Conservation (phyloP, 495 filamentous ascomycete species). For the Penicillium simplicissimum region DNA sequence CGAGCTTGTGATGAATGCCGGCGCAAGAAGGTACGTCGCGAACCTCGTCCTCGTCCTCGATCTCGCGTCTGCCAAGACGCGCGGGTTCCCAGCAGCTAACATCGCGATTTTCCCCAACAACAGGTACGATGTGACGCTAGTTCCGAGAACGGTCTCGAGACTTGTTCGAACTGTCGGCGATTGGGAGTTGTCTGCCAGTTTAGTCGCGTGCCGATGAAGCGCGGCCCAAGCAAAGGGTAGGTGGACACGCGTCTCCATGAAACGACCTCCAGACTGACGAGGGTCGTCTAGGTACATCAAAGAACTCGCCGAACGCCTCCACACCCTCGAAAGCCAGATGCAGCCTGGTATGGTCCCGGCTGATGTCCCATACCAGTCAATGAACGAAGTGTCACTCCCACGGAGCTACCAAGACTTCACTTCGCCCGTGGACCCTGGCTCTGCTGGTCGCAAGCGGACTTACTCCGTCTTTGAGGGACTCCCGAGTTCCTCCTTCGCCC, state of each 20-base stretch:
- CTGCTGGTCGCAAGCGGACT: conserved; percentile 54
- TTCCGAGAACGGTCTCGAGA: conserved; percentile 73
- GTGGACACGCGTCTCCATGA: conserved; percentile 18
- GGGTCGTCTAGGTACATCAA: conserved; percentile 76
- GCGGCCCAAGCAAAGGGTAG: conserved; percentile 93
- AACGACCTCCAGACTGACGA: conserved; percentile 24
- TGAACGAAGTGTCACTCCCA: conserved; percentile 49
- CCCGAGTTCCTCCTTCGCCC: conserved; percentile 47
- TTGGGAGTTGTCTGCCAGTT: conserved; percentile 79
- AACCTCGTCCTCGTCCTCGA: conserved; percentile 3
- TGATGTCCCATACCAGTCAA: conserved; percentile 47
- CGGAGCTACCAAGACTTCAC: conserved; percentile 51
- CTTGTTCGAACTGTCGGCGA: conserved; percentile 84
- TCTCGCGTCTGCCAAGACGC: conserved; percentile 20
- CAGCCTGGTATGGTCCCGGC: conserved; percentile 49
- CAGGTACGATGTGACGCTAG: conserved; percentile 90
- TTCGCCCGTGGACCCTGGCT: conserved; percentile 43
- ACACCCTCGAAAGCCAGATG: conserved; percentile 74
- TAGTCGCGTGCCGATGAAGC: conserved; percentile 90
- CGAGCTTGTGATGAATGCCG: conserved; percentile 94
- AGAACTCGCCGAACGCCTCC: conserved; percentile 85
- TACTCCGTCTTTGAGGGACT: conserved; percentile 58
- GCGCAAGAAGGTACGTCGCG: conserved; percentile 72
- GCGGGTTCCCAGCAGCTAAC: conserved; percentile 23
- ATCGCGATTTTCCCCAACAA: conserved; percentile 12